phyloP scores from a whole-genome alignment of 1,284 basidiomycete species.

The Apiotrichum gracile region DNA sequence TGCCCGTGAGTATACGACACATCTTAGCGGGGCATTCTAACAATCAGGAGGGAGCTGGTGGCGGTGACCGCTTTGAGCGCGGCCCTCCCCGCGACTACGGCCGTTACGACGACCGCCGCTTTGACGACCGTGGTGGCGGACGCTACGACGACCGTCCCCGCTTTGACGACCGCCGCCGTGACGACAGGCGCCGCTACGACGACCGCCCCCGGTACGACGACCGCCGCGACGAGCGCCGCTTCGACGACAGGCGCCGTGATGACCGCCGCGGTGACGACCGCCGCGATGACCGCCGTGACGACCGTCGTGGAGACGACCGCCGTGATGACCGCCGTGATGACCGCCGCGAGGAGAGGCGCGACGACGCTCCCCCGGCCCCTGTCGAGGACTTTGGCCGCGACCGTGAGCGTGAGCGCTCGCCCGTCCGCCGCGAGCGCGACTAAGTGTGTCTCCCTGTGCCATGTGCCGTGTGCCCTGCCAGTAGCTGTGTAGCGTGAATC shows the following conservation, averaged over 20 bases:
- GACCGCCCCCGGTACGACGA: constrained; percentile 21
- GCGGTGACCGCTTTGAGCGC: constrained; percentile 16
- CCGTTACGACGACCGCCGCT: constrained; percentile 24
- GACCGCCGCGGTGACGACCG: constrained; percentile 14
- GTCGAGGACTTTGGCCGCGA: not conserved
- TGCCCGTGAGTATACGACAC: constrained; percentile 22
- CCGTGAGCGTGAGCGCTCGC: constrained; percentile 15
- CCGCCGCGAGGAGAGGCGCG: constrained; percentile 19
- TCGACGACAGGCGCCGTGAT: constrained; percentile 4
- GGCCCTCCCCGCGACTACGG: constrained; percentile 21
- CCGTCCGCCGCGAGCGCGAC: constrained; percentile 13
- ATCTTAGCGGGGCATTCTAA: not conserved
- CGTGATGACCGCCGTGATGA: constrained; percentile 9
- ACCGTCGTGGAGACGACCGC: not conserved
- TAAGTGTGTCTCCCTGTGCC: not conserved
- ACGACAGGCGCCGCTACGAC: constrained; percentile 19
- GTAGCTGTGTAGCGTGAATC: not conserved
- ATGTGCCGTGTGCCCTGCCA: not conserved
- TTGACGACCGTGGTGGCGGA: constrained; percentile 19
- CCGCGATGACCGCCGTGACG: constrained; percentile 16
- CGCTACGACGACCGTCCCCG: constrained; percentile 19
- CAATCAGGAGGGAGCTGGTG: constrained; percentile 3
- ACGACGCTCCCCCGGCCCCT: no score
- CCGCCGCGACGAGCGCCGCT: constrained; percentile 20
- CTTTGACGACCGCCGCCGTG: constrained; percentile 23